These are phyloP conservation scores for Clarireedia monteithiana DNA, from an alignment of 2,329 filamentous ascomycete species.

Conservation along the genomic window DNA sequence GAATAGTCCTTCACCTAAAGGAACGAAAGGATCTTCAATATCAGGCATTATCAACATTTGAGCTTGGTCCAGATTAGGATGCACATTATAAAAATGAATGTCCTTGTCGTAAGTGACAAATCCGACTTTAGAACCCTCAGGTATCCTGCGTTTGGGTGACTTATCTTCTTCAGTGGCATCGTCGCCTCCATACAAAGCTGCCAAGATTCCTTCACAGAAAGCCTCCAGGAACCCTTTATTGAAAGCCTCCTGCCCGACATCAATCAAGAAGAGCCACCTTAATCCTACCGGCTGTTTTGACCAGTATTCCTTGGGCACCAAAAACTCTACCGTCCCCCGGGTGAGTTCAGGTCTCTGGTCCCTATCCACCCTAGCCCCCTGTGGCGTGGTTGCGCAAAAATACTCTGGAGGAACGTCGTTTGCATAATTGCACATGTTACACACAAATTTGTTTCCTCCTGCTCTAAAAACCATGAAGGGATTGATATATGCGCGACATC, in stretches of 20 bases:
- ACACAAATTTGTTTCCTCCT: conserved; percentile 93
- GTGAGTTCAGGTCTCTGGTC: conserved; percentile 84
- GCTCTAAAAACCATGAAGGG: conserved; percentile 97
- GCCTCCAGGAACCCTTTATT: conserved; percentile 87
- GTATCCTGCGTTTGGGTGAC: conserved; percentile 50
- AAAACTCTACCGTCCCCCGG: conserved; percentile 88
- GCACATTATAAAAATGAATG: conserved; percentile 96
- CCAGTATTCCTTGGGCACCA: conserved; percentile 98
- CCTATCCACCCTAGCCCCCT: conserved; percentile 80
- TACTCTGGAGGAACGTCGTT: conserved; percentile 92
- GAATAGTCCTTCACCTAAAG: conserved; percentile 84
- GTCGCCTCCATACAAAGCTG: conserved; percentile 71
- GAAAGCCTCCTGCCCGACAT: conserved; percentile 84
- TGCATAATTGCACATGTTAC: conserved; percentile 95
- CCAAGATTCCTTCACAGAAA: conserved; percentile 81
- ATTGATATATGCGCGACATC: conserved; percentile 96
- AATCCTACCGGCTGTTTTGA: conserved; percentile 85
- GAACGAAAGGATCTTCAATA: conserved; percentile 91
- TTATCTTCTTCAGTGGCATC: conserved; percentile 40
- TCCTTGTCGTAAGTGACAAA: conserved; percentile 96
- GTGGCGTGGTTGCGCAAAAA: conserved; percentile 82
- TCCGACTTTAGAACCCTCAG: conserved; percentile 77
- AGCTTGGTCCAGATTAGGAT: conserved; percentile 69
- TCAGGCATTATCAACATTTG: conserved; percentile 99
- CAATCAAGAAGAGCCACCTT: conserved; percentile 84